phyloP scores from a whole-genome alignment of 2,329 filamentous ascomycete genomes.

The Penicillium sp. region DNA sequence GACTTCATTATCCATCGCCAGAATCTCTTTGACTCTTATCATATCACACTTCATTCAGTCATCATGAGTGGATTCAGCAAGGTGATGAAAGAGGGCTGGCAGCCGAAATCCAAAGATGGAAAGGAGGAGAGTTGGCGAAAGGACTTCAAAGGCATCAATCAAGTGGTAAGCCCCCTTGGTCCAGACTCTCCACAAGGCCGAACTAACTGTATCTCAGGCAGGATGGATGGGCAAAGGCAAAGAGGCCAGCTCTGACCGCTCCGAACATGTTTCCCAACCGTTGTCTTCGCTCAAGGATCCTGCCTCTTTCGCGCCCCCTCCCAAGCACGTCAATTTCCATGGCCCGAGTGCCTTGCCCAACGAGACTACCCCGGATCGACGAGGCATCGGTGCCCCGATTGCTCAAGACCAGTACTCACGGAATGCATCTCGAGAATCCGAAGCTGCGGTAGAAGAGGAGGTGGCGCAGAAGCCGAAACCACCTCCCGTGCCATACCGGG shows the following conservation, averaged over 20 bases:
- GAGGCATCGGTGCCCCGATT: constrained; percentile 42
- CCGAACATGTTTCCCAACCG: constrained; percentile 55
- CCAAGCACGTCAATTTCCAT: constrained; percentile 56
- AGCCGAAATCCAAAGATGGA: constrained; percentile 50
- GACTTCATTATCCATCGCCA: not conserved
- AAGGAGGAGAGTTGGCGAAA: constrained; percentile 50
- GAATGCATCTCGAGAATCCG: constrained; percentile 28
- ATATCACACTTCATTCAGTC: not conserved
- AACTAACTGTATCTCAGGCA: constrained; percentile 39
- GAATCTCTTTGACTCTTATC: not conserved
- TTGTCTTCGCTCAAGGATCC: constrained; percentile 69
- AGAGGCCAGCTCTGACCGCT: constrained; percentile 37
- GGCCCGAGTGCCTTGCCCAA: constrained; percentile 42
- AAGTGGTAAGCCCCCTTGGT: constrained; percentile 53
- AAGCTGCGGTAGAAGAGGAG: constrained; percentile 27
- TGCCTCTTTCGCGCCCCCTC: constrained; percentile 70
- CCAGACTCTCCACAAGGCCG: constrained; percentile 10
- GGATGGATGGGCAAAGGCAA: constrained; percentile 55
- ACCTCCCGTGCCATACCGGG: constrained; percentile 60
- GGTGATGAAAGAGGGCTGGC: constrained; percentile 50
- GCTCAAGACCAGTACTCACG: constrained; percentile 33
- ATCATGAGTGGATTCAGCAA: constrained; percentile 46
- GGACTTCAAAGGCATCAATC: constrained; percentile 54
- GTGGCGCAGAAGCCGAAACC: constrained; percentile 36
- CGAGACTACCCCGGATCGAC: constrained; percentile 41